Evolutionary conservation across 2,329 filamentous ascomycete genomes (phyloP).

Genomic region (Xylaria polymorpha): DNA sequence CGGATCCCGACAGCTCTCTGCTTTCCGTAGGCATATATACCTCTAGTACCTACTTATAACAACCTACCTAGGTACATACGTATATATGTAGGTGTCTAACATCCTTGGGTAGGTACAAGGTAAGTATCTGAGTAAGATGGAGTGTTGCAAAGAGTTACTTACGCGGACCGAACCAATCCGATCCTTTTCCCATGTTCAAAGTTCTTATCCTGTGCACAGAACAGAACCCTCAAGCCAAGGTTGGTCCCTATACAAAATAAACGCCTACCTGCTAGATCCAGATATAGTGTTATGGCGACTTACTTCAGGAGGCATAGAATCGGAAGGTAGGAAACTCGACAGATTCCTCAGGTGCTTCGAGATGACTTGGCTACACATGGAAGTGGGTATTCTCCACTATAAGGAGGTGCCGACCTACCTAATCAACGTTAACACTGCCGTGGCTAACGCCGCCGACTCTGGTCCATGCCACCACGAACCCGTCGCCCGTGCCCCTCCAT

Average conservation of each 20-base stretch:
- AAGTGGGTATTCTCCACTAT: slow-evolving; percentile 19
- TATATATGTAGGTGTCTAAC: too few species aligned
- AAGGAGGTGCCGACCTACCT: slow-evolving; percentile 3
- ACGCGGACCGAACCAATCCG: background rate
- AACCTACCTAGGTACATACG: too few species aligned
- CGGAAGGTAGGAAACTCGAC: slow-evolving; percentile 15
- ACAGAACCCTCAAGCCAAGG: background rate
- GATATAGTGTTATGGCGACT: background rate
- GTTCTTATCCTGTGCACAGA: background rate
- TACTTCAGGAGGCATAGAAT: background rate
- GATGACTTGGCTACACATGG: background rate
- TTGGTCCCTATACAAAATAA: background rate
- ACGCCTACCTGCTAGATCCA: background rate
- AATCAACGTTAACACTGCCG: slow-evolving; percentile 19
- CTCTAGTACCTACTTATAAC: too few species aligned
- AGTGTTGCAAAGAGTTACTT: background rate
- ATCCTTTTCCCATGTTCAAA: background rate
- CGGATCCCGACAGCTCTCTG: too few species aligned
- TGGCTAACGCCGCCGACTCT: background rate
- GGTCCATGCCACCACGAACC: background rate
- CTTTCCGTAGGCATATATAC: background rate
- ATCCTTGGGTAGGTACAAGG: too few species aligned
- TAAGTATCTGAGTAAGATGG: too few species aligned
- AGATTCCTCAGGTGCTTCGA: background rate
- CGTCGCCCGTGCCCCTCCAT: slow-evolving; percentile 3